phyloP scores from a whole-genome alignment of 2,329 filamentous ascomycete species.

The Alternaria longipes region DNA sequence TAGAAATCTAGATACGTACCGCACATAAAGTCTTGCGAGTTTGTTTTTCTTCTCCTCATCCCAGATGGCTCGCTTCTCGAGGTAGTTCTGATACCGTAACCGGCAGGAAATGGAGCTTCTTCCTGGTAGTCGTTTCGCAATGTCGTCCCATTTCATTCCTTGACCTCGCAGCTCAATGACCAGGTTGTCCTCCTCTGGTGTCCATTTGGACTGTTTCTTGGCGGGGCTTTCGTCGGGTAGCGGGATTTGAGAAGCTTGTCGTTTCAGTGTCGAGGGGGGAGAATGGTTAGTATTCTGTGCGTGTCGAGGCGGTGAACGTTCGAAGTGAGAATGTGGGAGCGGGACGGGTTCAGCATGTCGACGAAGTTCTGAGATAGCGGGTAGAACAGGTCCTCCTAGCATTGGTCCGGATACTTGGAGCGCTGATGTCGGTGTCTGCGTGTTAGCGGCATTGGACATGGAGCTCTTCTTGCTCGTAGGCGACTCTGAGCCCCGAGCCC shows the following conservation, averaged over 20 bases:
- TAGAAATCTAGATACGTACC: conserved; percentile 63
- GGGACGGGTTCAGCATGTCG: conserved; percentile 52
- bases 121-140: conserved; percentile 88
- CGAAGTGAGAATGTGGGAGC: conserved; percentile 50
- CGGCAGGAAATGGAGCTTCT: conserved; percentile 94
- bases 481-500: conserved; percentile 76
- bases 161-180: conserved; percentile 90
- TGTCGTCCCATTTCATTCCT: conserved; percentile 99
- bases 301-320: too few relatives aligned
- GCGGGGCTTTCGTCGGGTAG: conserved; percentile 48
- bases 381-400: conserved; percentile 50
- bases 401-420: conserved; percentile 37
- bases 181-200: conserved; percentile 87
- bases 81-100: conserved; percentile 95
- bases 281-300: too few relatives aligned
- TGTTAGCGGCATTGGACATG: conserved; percentile 43
- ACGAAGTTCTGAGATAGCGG: conserved; percentile 50
- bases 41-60: conserved; percentile 98
- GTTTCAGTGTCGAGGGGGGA: conserved; percentile 48
- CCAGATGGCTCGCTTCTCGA: conserved; percentile 92
- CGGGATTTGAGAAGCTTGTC: conserved; percentile 50
- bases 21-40: too few relatives aligned
- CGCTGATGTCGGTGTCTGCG: conserved; percentile 38
- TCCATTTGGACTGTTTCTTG: conserved; percentile 90
- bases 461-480: conserved; percentile 59